Evolutionary conservation across 345 rosid species (phyloP).

Genomic region (Euclidium syriacum): DNA sequence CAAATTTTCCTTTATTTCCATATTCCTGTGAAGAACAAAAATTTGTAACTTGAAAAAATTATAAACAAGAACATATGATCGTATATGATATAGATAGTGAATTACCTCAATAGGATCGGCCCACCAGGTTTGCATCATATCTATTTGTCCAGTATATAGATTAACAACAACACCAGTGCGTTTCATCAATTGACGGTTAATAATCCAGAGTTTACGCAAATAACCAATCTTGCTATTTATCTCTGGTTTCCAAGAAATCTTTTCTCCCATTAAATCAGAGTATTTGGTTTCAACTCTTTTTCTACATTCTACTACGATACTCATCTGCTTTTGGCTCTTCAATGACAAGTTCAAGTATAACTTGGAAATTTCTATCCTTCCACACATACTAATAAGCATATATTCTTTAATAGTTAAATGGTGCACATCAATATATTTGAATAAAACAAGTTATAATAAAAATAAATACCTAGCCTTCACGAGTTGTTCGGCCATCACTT

Average conservation of each 20-base stretch:
- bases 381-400: not conserved
- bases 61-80: too few species aligned
- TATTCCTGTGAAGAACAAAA: not conserved
- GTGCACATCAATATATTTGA: not conserved
- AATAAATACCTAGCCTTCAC: not conserved
- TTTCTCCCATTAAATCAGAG: not conserved
- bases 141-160: not conserved
- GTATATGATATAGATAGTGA: not conserved
- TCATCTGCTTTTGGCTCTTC: not conserved
- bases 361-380: not conserved
- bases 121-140: not conserved
- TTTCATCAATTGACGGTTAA: not conserved
- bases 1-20: not conserved
- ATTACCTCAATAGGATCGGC: not conserved
- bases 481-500: too few species aligned
- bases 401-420: not conserved
- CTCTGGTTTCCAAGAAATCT: not conserved
- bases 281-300: not conserved
- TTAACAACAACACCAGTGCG: not conserved
- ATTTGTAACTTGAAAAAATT: not conserved
- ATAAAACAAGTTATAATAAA: not conserved
- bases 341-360: too few species aligned
- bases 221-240: not conserved
- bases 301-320: not conserved
- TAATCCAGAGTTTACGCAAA: not conserved